Conservation (phyloP, 1,284 basidiomycete genomes). For the Pterulicium gracile region DNA sequence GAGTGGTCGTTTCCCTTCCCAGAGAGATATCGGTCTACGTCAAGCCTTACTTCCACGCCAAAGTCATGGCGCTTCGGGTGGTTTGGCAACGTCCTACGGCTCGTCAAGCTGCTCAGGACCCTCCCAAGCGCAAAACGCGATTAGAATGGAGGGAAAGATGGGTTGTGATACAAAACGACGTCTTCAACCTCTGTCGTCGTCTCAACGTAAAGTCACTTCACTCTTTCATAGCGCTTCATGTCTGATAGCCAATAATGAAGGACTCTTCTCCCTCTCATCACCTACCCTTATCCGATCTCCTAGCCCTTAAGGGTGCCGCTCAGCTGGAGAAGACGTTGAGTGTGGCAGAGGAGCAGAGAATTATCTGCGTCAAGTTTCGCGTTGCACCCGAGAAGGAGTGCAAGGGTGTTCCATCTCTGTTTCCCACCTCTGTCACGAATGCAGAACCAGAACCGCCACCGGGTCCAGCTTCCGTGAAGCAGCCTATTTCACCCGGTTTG, state of each 20-base stretch:
- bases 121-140: slow-evolving; percentile 15
- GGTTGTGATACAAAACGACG: slow-evolving; percentile 48
- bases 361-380: neutral
- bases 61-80: slow-evolving; percentile 41
- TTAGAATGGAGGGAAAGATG: slow-evolving; percentile 56
- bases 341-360: slow-evolving; percentile 1
- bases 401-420: slow-evolving; percentile 8
- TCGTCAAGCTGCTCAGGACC: slow-evolving; percentile 10
- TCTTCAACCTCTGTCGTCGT: slow-evolving; percentile 42
- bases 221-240: too few species aligned
- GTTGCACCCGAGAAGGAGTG: neutral
- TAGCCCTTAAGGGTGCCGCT: neutral
- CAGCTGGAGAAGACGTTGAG: neutral
- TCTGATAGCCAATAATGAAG: neutral
- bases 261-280: slow-evolving; percentile 1
- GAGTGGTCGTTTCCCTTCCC: slow-evolving; percentile 30
- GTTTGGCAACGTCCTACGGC: slow-evolving; percentile 7
- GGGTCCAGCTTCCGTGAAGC: too few species aligned
- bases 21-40: slow-evolving; percentile 38
- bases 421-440: slow-evolving; percentile 9
- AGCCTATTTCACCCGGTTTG: too few species aligned
- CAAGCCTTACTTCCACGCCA: slow-evolving; percentile 59
- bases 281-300: slow-evolving; percentile 5
- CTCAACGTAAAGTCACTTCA: slow-evolving; percentile 29
- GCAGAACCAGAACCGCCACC: too few species aligned